Percentiles rank a stretch among this genome's conserved stretches.
phyloP scores from a whole-genome alignment of 805 yeast genomes.

The Starmerella kuoi region DNA sequence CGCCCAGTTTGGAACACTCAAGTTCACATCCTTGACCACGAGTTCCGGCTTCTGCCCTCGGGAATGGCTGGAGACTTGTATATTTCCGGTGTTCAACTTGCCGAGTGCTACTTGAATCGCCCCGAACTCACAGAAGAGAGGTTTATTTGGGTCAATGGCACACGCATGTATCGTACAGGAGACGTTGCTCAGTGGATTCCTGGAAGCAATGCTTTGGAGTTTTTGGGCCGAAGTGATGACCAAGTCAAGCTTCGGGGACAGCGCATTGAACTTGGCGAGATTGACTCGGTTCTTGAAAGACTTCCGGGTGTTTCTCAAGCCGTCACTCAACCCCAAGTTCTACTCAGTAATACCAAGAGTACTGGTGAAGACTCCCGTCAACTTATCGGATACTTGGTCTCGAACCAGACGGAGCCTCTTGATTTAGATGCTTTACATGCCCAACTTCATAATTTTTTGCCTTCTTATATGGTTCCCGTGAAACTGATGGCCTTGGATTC shows the following conservation, averaged over 20 bases:
- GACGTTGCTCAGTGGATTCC: constrained; percentile 23
- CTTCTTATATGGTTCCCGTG: constrained; percentile 85
- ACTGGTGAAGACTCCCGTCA: constrained; percentile 12
- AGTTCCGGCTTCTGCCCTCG: constrained; percentile 15
- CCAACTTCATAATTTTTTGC: constrained; percentile 26
- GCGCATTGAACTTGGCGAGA: constrained; percentile 27
- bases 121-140: constrained; percentile 19
- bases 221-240: constrained; percentile 25
- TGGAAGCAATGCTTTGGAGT: constrained; percentile 22
- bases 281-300: constrained; percentile 20
- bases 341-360: background rate
- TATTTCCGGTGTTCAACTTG: constrained; percentile 26
- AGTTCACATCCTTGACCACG: constrained; percentile 8
- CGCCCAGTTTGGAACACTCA: constrained; percentile 14
- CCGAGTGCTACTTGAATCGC: constrained; percentile 23
- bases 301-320: constrained; percentile 10
- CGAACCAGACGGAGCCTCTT: background rate
- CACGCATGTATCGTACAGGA: constrained; percentile 24
- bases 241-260: constrained; percentile 28
- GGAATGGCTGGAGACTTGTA: constrained; percentile 27
- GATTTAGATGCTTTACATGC: background rate
- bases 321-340: constrained; percentile 7
- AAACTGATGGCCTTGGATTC: constrained; percentile 72
- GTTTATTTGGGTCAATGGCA: constrained; percentile 13
- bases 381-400: constrained; percentile 12